phyloP scores from a whole-genome alignment of 2,329 filamentous ascomycete species.

The Aspergillus jensenii region DNA sequence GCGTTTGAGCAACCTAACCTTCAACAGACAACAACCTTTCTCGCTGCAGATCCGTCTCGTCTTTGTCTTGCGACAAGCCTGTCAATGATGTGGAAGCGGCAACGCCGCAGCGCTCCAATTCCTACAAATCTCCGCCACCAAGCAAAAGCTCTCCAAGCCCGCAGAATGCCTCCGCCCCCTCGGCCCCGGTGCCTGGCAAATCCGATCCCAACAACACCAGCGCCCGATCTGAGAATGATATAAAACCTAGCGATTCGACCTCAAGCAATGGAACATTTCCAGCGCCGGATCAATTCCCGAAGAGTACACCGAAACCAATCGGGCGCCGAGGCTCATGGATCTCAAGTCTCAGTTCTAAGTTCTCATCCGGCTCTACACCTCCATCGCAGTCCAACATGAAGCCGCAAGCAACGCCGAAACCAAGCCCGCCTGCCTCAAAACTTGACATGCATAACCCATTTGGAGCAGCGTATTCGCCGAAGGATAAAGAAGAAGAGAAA shows the following conservation, averaged over 20 bases:
- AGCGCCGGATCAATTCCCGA: slow-evolving; percentile 21
- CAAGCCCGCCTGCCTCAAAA: slow-evolving; percentile 32
- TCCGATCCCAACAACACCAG: slow-evolving; percentile 17
- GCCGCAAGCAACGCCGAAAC: slow-evolving; percentile 30
- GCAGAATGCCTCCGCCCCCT: slow-evolving; percentile 11
- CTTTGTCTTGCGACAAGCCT: slow-evolving; percentile 30
- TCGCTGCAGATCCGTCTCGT: slow-evolving; percentile 37
- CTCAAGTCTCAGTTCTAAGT: slow-evolving; percentile 87
- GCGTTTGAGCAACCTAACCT: slow-evolving; percentile 1
- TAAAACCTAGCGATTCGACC: slow-evolving; percentile 17
- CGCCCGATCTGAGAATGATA: slow-evolving; percentile 19
- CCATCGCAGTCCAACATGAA: slow-evolving; percentile 37
- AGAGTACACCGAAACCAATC: slow-evolving; percentile 31
- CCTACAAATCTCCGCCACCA: slow-evolving; percentile 24
- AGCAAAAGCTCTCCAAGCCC: slow-evolving; percentile 22
- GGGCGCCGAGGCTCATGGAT: slow-evolving; percentile 83
- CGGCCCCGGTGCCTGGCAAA: slow-evolving; percentile 14
- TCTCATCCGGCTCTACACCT: slow-evolving; percentile 61
- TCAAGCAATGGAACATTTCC: slow-evolving; percentile 21
- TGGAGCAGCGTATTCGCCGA: slow-evolving; percentile 42
- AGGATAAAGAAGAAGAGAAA: slow-evolving; percentile 45
- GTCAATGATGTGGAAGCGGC: slow-evolving; percentile 22
- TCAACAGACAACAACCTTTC: slow-evolving; percentile 31
- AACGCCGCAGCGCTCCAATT: slow-evolving; percentile 15
- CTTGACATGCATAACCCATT: slow-evolving; percentile 46